Conservation (phyloP, 495 filamentous ascomycete genomes). For the Cenococcum geophilum region DNA sequence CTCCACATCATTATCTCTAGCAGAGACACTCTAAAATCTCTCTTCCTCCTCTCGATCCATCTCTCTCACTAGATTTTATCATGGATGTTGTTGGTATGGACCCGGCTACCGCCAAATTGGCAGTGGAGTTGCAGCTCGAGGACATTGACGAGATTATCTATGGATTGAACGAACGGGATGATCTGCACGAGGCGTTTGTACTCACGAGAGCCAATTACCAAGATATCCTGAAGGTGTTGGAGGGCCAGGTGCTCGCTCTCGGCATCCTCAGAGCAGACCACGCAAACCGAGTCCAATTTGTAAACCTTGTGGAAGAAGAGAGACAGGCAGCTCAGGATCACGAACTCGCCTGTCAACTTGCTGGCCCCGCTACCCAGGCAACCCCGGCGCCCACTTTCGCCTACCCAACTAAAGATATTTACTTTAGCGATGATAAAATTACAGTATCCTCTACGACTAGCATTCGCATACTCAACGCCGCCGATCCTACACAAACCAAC, state of each 20-base stretch:
- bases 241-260: background rate
- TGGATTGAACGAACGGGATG: background rate
- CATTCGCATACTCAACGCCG: too few relatives aligned
- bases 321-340: conserved; percentile 15
- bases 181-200: background rate
- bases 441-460: background rate
- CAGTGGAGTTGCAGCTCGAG: conserved; percentile 13
- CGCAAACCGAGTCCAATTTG: background rate
- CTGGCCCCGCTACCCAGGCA: background rate
- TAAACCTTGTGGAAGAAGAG: conserved; percentile 12
- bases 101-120: conserved; percentile 9
- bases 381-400: background rate
- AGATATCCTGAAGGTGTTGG: background rate
- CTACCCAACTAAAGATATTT: background rate
- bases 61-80: too few relatives aligned
- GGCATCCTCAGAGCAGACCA: conserved; percentile 4
- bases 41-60: too few relatives aligned
- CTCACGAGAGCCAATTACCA: conserved; percentile 1
- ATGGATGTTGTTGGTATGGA: too few relatives aligned
- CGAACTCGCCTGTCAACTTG: background rate
- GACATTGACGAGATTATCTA: conserved; percentile 13
- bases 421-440: background rate
- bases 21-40: too few relatives aligned
- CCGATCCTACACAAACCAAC: background rate
- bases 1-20: too few relatives aligned